Evolutionary conservation across 163 green algal genomes (phyloP).

Genomic region (Prototheca cutis): DNA sequence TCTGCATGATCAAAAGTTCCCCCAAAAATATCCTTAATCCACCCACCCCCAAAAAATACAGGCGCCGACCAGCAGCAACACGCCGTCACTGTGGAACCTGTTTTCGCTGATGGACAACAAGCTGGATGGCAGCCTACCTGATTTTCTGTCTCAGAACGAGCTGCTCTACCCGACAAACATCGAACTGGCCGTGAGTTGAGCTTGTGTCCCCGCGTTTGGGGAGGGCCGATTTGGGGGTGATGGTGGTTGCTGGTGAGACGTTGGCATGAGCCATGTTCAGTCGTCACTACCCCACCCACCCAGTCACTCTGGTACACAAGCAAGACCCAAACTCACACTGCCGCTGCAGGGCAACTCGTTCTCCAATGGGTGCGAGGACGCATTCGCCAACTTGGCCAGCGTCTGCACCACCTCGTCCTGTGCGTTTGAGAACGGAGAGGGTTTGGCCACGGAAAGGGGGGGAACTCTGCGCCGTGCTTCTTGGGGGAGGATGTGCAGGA

Average conservation of each 20-base stretch:
- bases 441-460: background rate
- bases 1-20: too few relatives aligned
- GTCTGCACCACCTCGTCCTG: background rate
- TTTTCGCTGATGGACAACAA: background rate
- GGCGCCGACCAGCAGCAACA: background rate
- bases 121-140: background rate
- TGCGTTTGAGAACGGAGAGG: background rate
- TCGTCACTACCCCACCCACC: too few relatives aligned
- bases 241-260: too few relatives aligned
- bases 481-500: too few relatives aligned
- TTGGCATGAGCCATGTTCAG: too few relatives aligned
- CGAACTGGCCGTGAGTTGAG: background rate
- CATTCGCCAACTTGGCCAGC: background rate
- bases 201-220: background rate
- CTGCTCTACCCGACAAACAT: constrained; percentile 7
- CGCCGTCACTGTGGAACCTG: background rate
- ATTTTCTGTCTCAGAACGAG: background rate
- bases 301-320: too few relatives aligned
- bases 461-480: background rate
- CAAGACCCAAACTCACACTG: too few relatives aligned
- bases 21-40: too few relatives aligned
- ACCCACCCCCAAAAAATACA: too few relatives aligned
- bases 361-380: constrained; percentile 1
- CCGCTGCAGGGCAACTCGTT: constrained; percentile 5
- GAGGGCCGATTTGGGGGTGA: background rate